phyloP scores from a whole-genome alignment of 192 early-diverging fungal genomes.

The Podila epigama region DNA sequence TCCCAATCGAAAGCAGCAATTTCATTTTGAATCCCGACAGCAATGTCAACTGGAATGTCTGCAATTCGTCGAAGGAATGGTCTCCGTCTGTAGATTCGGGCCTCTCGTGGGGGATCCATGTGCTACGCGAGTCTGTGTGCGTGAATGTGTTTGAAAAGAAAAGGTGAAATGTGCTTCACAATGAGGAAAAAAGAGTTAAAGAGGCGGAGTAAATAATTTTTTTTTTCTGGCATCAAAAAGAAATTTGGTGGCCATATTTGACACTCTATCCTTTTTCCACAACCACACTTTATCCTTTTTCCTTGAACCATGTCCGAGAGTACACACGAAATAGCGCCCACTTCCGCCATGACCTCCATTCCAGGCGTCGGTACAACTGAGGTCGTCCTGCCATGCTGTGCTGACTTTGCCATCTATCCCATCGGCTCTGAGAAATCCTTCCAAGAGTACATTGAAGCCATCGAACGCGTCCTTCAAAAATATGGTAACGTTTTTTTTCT shows the following conservation, averaged over 20 bases:
- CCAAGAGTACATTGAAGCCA: neutral
- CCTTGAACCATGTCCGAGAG: neutral
- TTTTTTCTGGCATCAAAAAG: neutral
- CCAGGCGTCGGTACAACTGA: neutral
- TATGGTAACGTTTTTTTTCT: conserved; percentile 1
- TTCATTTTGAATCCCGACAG: conserved; percentile 24
- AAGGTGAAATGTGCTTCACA: neutral
- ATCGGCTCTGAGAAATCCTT: conserved; percentile 8
- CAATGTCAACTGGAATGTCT: conserved; percentile 26
- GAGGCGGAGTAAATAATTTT: too few species aligned
- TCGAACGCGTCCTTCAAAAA: conserved; percentile 14
- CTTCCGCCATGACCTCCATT: neutral
- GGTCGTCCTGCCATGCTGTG: neutral
- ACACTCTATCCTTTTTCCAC: neutral
- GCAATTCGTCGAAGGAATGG: conserved; percentile 18
- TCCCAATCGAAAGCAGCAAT: conserved; percentile 44
- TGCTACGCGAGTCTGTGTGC: neutral
- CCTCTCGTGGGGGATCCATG: conserved; percentile 27
- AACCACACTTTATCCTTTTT: neutral
- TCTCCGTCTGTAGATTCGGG: conserved; percentile 22
- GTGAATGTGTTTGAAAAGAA: neutral
- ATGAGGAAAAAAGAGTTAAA: neutral
- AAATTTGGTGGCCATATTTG: neutral
- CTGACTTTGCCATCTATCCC: conserved; percentile 24
- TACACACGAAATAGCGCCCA: neutral